Percentiles rank a stretch among this genome's conserved stretches.
Evolutionary conservation across 257 asterid species (phyloP).

Genomic region (Coffea eugenioides): DNA sequence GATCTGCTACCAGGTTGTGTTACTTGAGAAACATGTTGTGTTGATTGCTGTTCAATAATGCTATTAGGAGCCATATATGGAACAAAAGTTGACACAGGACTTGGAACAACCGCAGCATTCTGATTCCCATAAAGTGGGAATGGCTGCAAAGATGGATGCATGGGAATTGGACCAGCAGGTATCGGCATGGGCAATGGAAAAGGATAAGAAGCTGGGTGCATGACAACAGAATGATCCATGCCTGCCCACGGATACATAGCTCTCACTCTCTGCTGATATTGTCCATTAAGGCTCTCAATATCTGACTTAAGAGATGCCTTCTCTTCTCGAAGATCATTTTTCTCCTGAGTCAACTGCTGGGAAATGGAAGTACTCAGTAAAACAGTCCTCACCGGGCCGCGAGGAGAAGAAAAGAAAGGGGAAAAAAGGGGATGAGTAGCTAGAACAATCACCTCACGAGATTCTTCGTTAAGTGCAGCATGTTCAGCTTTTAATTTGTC

Average conservation of each 20-base stretch:
- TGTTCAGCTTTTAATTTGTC: slow-evolving; percentile 80
- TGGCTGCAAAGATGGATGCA: slow-evolving; percentile 93
- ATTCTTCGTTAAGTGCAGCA: slow-evolving; percentile 76
- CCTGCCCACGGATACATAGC: slow-evolving; percentile 93
- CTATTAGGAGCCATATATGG: slow-evolving; percentile 75
- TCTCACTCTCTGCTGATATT: slow-evolving; percentile 74
- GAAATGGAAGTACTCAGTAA: slow-evolving; percentile 17
- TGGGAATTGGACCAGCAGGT: slow-evolving; percentile 79
- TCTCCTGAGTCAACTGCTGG: slow-evolving; percentile 62
- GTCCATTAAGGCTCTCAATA: slow-evolving; percentile 76
- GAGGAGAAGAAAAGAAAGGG: not conserved
- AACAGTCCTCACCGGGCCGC: slow-evolving; percentile 19
- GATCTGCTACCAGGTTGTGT: slow-evolving; percentile 56
- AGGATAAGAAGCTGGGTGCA: slow-evolving; percentile 92
- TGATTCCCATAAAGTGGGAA: slow-evolving; percentile 79
- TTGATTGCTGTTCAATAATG: slow-evolving; percentile 64
- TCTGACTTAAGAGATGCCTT: slow-evolving; percentile 50
- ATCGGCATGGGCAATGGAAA: slow-evolving; percentile 83
- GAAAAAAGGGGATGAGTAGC: too few relatives aligned
- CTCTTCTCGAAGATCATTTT: slow-evolving; percentile 79
- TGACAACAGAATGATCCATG: slow-evolving; percentile 87
- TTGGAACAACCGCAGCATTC: slow-evolving; percentile 63
- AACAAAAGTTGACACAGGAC: slow-evolving; percentile 69
- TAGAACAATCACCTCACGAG: slow-evolving; percentile 68
- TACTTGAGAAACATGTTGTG: slow-evolving; percentile 59